Conservation (phyloP, 2,329 filamentous ascomycete species). For the Colletotrichum sp. region DNA sequence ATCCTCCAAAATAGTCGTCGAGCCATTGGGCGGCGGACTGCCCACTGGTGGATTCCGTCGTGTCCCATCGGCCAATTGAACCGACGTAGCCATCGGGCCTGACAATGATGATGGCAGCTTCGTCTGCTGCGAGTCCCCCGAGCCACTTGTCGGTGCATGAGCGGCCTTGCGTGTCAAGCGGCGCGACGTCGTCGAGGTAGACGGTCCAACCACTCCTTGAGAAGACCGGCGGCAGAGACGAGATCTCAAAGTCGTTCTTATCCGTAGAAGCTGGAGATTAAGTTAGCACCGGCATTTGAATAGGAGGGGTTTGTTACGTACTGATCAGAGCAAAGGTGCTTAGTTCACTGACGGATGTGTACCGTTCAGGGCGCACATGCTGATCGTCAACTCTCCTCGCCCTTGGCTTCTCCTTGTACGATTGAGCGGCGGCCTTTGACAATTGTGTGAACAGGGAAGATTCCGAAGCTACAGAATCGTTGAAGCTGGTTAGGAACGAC, state of each 20-base stretch:
- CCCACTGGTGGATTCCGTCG: not conserved
- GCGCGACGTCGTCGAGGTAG: slow-evolving; percentile 70
- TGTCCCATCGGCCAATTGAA: slow-evolving; percentile 10
- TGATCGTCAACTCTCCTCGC: slow-evolving; percentile 60
- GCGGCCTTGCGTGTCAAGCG: slow-evolving; percentile 55
- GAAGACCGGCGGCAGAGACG: slow-evolving; percentile 67
- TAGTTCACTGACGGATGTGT: slow-evolving; percentile 64
- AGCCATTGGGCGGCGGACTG: slow-evolving; percentile 3
- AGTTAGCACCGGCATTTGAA: not conserved
- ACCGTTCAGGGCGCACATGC: slow-evolving; percentile 71
- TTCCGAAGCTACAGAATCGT: slow-evolving; percentile 52
- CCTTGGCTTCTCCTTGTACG: slow-evolving; percentile 63
- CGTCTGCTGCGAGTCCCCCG: slow-evolving; percentile 14
- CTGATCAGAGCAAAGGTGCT: slow-evolving; percentile 70
- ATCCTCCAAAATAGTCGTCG: slow-evolving; percentile 8
- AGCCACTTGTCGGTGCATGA: slow-evolving; percentile 53
- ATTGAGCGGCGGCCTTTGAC: slow-evolving; percentile 61
- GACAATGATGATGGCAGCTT: slow-evolving; percentile 23
- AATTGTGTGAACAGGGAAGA: slow-evolving; percentile 63
- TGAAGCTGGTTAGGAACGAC: slow-evolving; percentile 65
- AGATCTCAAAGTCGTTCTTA: slow-evolving; percentile 68
- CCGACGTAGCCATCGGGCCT: slow-evolving; percentile 28
- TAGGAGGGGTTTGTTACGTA: slow-evolving; percentile 34
- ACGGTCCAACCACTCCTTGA: slow-evolving; percentile 73
- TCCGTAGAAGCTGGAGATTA: slow-evolving; percentile 54